A percentile compares a stretch with the other conserved stretches of the same genome.
phyloP scores from a whole-genome alignment of 345 rosid genomes.

The Citrus reticulata region DNA sequence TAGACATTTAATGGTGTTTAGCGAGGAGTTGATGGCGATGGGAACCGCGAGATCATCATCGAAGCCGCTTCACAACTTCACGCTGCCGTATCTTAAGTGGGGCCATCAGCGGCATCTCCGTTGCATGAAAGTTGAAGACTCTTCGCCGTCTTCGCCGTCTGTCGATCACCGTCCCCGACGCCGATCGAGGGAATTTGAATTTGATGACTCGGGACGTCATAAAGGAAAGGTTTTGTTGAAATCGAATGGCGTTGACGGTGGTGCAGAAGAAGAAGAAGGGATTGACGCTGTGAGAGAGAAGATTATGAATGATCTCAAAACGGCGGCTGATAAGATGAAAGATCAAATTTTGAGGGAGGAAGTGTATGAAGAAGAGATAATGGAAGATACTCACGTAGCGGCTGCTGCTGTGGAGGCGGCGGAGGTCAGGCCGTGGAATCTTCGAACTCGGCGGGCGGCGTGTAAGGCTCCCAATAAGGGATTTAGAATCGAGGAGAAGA shows the following conservation, averaged over 20 bases:
- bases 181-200: slow-evolving; percentile 18
- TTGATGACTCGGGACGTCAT: slow-evolving; percentile 16
- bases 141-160: slow-evolving; percentile 11
- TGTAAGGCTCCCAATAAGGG: slow-evolving; percentile 40
- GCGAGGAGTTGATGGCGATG: slow-evolving; percentile 30
- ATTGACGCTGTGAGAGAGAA: slow-evolving; percentile 54
- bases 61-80: slow-evolving; percentile 47
- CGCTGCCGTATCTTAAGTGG: slow-evolving; percentile 51
- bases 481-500: slow-evolving; percentile 22
- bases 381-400: slow-evolving; percentile 19
- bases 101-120: slow-evolving; percentile 39
- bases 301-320: slow-evolving; percentile 51
- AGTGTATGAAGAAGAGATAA: slow-evolving; percentile 25
- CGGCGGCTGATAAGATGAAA: slow-evolving; percentile 44
- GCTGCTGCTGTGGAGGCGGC: slow-evolving; percentile 24
- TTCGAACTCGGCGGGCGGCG: slow-evolving; percentile 64
- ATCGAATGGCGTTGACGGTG: slow-evolving; percentile 17
- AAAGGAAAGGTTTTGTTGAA: slow-evolving; percentile 14
- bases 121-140: slow-evolving; percentile 36
- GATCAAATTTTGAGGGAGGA: slow-evolving; percentile 34
- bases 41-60: slow-evolving; percentile 42
- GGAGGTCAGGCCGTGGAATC: slow-evolving; percentile 63
- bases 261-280: slow-evolving; percentile 44
- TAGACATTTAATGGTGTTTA: slow-evolving; percentile 31
- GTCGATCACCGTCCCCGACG: slow-evolving; percentile 30